Conservation (phyloP, 2,329 filamentous ascomycete species). For the Ophidiomyces ophidiicola region DNA sequence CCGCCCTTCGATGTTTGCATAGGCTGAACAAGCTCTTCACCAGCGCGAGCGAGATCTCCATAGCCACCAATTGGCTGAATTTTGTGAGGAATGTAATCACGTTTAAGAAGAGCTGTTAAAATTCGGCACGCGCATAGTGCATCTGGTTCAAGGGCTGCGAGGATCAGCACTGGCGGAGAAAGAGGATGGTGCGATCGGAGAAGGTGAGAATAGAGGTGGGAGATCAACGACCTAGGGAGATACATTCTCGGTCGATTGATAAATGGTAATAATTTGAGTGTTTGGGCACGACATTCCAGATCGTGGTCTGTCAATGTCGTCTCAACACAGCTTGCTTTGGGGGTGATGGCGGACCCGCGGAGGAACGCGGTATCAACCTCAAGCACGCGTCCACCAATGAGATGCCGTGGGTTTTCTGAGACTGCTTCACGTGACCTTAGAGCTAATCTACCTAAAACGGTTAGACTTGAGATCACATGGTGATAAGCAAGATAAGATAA, state of each 20-base stretch:
- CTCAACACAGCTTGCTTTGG: neutral
- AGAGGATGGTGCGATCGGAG: slow-evolving; percentile 77
- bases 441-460: too few relatives aligned
- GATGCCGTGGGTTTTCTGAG: too few relatives aligned
- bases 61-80: slow-evolving; percentile 92
- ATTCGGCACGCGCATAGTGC: slow-evolving; percentile 92
- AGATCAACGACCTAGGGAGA: slow-evolving; percentile 78
- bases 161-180: slow-evolving; percentile 78
- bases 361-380: neutral
- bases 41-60: slow-evolving; percentile 70
- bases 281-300: neutral
- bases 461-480: too few relatives aligned
- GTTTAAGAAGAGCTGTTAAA: slow-evolving; percentile 80
- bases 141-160: slow-evolving; percentile 89
- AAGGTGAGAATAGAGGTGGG: slow-evolving; percentile 82
- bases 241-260: slow-evolving; percentile 53
- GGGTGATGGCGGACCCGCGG: neutral
- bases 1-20: slow-evolving; percentile 81
- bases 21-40: slow-evolving; percentile 64
- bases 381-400: too few relatives aligned
- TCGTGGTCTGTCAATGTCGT: neutral
- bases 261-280: neutral
- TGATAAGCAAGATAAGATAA: neutral
- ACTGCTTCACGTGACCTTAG: too few relatives aligned
- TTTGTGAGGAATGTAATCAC: slow-evolving; percentile 96